Evolutionary conservation across 345 rosid species (phyloP).

Genomic region (Angophora floribunda): DNA sequence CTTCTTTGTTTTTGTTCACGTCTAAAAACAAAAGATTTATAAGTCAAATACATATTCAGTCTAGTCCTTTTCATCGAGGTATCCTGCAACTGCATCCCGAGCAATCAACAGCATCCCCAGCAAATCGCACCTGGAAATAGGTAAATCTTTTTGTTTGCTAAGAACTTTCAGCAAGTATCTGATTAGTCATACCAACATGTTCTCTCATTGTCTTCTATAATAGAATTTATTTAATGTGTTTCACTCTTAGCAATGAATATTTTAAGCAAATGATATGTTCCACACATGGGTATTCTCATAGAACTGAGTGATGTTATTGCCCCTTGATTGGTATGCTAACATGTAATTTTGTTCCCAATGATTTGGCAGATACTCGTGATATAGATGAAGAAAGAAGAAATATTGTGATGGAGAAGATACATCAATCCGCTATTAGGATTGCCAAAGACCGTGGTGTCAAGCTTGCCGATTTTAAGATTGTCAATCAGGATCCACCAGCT

Average conservation of each 20-base stretch:
- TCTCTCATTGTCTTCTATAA: neutral
- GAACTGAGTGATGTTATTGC: neutral
- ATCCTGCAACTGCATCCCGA: conserved; percentile 83
- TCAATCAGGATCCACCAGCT: conserved; percentile 96
- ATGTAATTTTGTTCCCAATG: neutral
- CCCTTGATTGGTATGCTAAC: neutral
- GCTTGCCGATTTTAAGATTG: conserved; percentile 66
- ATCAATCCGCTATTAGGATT: conserved; percentile 53
- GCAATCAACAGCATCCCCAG: conserved; percentile 99
- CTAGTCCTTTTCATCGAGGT: conserved; percentile 20
- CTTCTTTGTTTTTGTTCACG: neutral
- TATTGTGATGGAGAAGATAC: conserved; percentile 63
- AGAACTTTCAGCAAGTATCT: neutral
- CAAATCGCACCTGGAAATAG: conserved; percentile 86
- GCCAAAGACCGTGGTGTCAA: conserved; percentile 55
- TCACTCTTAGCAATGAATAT: neutral
- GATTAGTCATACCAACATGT: neutral
- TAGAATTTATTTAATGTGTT: neutral
- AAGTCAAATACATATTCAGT: neutral
- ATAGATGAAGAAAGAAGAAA: conserved; percentile 78
- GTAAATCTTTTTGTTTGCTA: conserved; percentile 16
- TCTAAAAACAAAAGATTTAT: neutral
- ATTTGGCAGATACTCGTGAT: conserved; percentile 67
- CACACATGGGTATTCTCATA: neutral
- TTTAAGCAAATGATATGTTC: neutral